Evolutionary conservation across 75 land plant genomes (phyloP), one percentile per base, ranked within the genome.

Genomic region (Selaginella tamariscina): DNA sequence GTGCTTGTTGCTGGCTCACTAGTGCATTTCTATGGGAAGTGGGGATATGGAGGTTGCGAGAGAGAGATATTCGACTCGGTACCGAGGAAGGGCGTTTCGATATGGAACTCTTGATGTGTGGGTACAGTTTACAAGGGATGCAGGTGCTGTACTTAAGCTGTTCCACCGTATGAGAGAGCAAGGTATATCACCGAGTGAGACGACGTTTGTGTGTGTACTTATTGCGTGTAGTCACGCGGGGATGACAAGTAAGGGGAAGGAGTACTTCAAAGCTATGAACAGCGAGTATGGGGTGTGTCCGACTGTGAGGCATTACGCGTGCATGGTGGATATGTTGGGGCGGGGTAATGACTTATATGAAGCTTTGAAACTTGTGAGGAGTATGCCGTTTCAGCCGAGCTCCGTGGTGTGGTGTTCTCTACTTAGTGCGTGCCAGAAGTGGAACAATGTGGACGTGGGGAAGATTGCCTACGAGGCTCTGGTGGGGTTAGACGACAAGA

Each of bases 381-480:
- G 1, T 1, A 76, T 80, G 57, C 79, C 79, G 8, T 30, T 15
- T 0, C 56, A 22, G 0, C 44, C 39, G n/a, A 30, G 21, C 29
- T 74, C 72, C 15, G 27, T 60, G 26, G 76, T 67, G 32, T 80
- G 75, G 82, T 62, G 70, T 31, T 72, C 82, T 22, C 70, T 80
- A 11, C 73, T 80, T 1, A 73, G 79, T 70, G 73, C 82, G 32
- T 80, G n/a, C n/a, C n/a, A n/a, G n/a, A n/a, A n/a, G n/a, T n/a
- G n/a, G n/a, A n/a, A n/a, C n/a, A n/a, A n/a, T n/a, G n/a, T n/a
- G n/a, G n/a, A n/a, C n/a, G n/a, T n/a, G n/a, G n/a, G n/a, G n/a
- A n/a, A n/a, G n/a, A n/a, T n/a, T n/a, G n/a, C n/a, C n/a, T n/a
- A n/a, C n/a, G n/a, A n/a, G n/a, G n/a, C n/a, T n/a, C n/a, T n/a